A percentile compares a stretch with the other conserved stretches of the same genome.
Conservation (phyloP, 2,329 filamentous ascomycete genomes). For the Neodidymelliopsis sp. region DNA sequence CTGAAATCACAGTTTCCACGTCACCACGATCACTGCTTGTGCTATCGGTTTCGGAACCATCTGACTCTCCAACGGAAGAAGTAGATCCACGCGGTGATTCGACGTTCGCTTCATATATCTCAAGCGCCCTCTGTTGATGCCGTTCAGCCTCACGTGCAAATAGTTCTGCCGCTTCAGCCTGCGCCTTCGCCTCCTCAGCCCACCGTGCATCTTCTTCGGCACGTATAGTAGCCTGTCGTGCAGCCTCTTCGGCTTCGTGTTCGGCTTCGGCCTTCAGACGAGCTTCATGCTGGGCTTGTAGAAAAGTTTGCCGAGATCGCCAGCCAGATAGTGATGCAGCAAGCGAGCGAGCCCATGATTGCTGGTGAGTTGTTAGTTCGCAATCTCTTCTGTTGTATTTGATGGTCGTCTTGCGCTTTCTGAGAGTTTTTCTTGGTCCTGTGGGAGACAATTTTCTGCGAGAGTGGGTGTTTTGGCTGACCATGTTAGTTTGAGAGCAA, state of each 20-base stretch:
- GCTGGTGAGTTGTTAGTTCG: not conserved
- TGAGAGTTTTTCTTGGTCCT: not conserved
- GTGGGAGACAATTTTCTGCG: not conserved
- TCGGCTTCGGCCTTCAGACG: not conserved
- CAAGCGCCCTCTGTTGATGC: too few relatives aligned
- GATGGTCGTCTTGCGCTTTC: not conserved
- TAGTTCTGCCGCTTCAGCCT: not conserved
- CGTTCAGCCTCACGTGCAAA: not conserved
- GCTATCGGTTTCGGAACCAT: not conserved
- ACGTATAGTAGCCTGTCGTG: not conserved
- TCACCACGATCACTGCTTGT: not conserved
- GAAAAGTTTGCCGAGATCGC: not conserved
- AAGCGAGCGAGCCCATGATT: constrained; percentile 2
- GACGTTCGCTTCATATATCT: not conserved
- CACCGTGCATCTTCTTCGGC: not conserved
- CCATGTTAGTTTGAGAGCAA: not conserved
- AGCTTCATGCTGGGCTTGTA: not conserved
- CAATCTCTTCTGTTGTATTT: not conserved
- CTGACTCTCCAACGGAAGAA: too few relatives aligned
- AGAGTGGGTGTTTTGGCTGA: not conserved
- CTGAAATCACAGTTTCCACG: too few relatives aligned
- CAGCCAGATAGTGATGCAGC: constrained; percentile 3
- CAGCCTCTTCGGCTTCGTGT: not conserved
- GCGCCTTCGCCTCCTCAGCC: not conserved
- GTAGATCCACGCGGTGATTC: not conserved